Evolutionary conservation across 257 asterid genomes (phyloP).

Genomic region (Forsythia suspensa): DNA sequence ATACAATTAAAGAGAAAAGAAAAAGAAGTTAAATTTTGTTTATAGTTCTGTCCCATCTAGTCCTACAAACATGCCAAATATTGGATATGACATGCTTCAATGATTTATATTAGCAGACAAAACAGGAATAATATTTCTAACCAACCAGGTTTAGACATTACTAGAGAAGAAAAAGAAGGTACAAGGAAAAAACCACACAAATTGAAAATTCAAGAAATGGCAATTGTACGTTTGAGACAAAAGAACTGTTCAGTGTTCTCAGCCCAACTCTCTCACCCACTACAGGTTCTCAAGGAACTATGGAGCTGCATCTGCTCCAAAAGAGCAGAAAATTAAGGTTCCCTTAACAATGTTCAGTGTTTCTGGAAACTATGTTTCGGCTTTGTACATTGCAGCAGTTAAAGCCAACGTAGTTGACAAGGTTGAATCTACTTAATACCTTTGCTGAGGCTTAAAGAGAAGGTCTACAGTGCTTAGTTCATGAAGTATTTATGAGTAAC

Average conservation of each 20-base stretch:
- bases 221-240: constrained; percentile 70
- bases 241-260: too few species aligned
- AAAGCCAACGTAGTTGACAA: constrained; percentile 71
- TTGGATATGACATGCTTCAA: too few species aligned
- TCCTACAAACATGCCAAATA: too few species aligned
- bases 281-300: constrained; percentile 50
- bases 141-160: too few species aligned
- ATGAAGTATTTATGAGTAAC: constrained; percentile 74
- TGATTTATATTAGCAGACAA: too few species aligned
- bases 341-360: constrained; percentile 77
- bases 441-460: constrained; percentile 67
- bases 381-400: constrained; percentile 80
- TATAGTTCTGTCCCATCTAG: too few species aligned
- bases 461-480: constrained; percentile 76
- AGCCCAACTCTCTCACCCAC: constrained; percentile 33
- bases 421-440: constrained; percentile 72
- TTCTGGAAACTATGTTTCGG: constrained; percentile 91
- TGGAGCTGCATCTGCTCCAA: constrained; percentile 47
- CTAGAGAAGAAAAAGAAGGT: too few species aligned
- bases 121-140: too few species aligned
- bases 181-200: too few species aligned
- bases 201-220: constrained; percentile 17
- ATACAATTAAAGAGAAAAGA: background rate
- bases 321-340: constrained; percentile 71
- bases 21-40: background rate